phyloP scores from a whole-genome alignment of 2,329 filamentous ascomycete species.

The Diplocarpon rosae region DNA sequence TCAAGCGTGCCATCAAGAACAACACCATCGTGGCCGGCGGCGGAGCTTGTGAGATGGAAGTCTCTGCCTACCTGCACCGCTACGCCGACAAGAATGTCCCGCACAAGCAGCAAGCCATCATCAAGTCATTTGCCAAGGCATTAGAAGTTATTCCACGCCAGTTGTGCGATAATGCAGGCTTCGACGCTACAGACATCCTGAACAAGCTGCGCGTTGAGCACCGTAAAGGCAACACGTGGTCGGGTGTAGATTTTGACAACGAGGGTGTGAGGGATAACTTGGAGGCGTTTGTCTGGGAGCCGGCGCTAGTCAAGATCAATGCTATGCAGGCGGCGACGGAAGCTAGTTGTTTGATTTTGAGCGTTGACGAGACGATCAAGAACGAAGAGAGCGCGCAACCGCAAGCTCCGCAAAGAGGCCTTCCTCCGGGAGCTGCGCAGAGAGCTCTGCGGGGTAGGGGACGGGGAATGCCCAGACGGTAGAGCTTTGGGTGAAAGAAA shows the following conservation, averaged over 20 bases:
- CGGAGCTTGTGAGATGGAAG: slow-evolving; percentile 91
- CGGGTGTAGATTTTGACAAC: slow-evolving; percentile 86
- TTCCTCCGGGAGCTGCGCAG: slow-evolving; percentile 78
- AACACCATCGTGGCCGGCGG: slow-evolving; percentile 89
- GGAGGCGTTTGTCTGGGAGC: slow-evolving; percentile 95
- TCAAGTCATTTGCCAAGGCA: slow-evolving; percentile 96
- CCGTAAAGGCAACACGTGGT: slow-evolving; percentile 85
- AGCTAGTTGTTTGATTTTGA: slow-evolving; percentile 87
- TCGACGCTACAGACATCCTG: slow-evolving; percentile 95
- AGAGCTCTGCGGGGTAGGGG: slow-evolving; percentile 74
- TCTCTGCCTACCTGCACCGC: slow-evolving; percentile 84
- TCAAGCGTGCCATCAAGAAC: slow-evolving; percentile 95
- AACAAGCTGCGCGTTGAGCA: slow-evolving; percentile 95
- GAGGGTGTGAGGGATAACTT: slow-evolving; percentile 94
- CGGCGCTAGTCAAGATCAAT: slow-evolving; percentile 90
- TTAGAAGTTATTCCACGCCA: slow-evolving; percentile 94
- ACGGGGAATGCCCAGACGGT: slow-evolving; percentile 69
- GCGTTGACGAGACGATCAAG: slow-evolving; percentile 96
- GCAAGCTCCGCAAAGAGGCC: slow-evolving; percentile 64
- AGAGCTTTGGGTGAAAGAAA: slow-evolving; percentile 5
- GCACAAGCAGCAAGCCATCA: slow-evolving; percentile 92
- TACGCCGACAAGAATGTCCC: slow-evolving; percentile 88
- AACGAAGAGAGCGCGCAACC: slow-evolving; percentile 88
- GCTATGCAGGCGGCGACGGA: slow-evolving; percentile 93
- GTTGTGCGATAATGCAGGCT: slow-evolving; percentile 96